phyloP scores from a whole-genome alignment of 345 rosid species.

The Leavenworthia alabamica region DNA sequence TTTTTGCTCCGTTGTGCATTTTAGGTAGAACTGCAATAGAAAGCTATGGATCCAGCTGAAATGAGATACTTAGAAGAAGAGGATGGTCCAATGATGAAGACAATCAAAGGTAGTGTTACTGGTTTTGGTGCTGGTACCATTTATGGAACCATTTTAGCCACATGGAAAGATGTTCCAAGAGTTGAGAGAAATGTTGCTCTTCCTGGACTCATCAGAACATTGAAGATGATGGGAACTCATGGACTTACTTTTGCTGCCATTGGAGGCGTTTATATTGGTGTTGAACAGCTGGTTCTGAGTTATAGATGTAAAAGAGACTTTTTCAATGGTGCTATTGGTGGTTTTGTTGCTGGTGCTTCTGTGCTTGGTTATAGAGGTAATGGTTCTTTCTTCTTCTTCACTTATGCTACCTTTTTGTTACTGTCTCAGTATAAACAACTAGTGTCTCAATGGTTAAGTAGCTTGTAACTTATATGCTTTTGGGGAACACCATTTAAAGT shows the following conservation, averaged over 20 bases:
- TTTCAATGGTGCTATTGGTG: constrained; percentile 54
- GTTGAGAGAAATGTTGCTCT: constrained; percentile 69
- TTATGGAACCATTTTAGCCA: constrained; percentile 63
- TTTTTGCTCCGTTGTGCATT: too few relatives aligned
- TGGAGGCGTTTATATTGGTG: constrained; percentile 83
- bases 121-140: constrained; percentile 70
- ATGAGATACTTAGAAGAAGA: constrained; percentile 68
- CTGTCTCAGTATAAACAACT: background rate
- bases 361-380: constrained; percentile 68
- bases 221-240: constrained; percentile 80
- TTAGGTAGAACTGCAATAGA: too few relatives aligned
- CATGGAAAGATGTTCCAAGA: constrained; percentile 83
- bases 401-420: background rate
- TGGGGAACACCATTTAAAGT: background rate
- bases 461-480: too few relatives aligned
- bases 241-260: constrained; percentile 84
- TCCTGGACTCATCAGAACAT: constrained; percentile 71
- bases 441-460: background rate
- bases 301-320: constrained; percentile 60
- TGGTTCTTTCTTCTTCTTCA: background rate
- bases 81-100: constrained; percentile 56
- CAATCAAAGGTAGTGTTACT: constrained; percentile 59
- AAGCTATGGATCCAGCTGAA: constrained; percentile 59
- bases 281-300: constrained; percentile 69
- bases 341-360: constrained; percentile 82